A percentile compares a stretch with the other conserved stretches of the same genome.
These are phyloP conservation scores for Senna tora DNA, from an alignment of 306 rosid genomes.

Conservation along the genomic window DNA sequence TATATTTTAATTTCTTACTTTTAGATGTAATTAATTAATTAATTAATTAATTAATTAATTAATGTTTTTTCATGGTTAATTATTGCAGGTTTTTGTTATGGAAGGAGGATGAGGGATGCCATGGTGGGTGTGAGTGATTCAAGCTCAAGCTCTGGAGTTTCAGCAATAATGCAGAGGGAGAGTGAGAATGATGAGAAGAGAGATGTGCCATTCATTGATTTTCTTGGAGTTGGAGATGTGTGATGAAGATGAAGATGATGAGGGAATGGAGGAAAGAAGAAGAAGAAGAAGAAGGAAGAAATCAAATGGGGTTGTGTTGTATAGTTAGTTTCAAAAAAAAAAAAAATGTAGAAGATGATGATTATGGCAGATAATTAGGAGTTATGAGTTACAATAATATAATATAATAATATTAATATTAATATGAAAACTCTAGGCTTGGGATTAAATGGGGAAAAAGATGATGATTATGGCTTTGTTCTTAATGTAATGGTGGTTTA, in stretches of 20 bases:
- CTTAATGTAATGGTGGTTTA: conserved; percentile 33
- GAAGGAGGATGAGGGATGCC: conserved; percentile 21
- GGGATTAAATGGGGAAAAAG: conserved; percentile 39
- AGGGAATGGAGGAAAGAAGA: too few relatives aligned
- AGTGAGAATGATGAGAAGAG: conserved; percentile 39
- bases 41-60: too few relatives aligned
- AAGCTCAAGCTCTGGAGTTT: conserved; percentile 52
- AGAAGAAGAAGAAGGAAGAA: neutral
- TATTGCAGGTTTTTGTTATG: conserved; percentile 42
- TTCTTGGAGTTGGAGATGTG: conserved; percentile 84
- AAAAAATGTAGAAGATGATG: too few relatives aligned
- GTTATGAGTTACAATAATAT: conserved; percentile 35
- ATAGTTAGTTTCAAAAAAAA: conserved; percentile 61
- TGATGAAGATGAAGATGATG: too few relatives aligned
- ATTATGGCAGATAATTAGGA: too few relatives aligned
- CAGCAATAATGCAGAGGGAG: too few relatives aligned
- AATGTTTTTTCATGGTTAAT: too few relatives aligned
- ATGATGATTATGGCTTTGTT: conserved; percentile 18
- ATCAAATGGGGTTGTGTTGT: conserved; percentile 41
- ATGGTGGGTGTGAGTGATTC: conserved; percentile 41
- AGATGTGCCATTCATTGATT: conserved; percentile 76
- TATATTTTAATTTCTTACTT: too few relatives aligned
- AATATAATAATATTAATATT: neutral
- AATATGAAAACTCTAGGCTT: conserved; percentile 34
- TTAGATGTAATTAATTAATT: too few relatives aligned